Conservation (phyloP, 1,284 basidiomycete genomes). For the Tranzscheliella williamsii region DNA sequence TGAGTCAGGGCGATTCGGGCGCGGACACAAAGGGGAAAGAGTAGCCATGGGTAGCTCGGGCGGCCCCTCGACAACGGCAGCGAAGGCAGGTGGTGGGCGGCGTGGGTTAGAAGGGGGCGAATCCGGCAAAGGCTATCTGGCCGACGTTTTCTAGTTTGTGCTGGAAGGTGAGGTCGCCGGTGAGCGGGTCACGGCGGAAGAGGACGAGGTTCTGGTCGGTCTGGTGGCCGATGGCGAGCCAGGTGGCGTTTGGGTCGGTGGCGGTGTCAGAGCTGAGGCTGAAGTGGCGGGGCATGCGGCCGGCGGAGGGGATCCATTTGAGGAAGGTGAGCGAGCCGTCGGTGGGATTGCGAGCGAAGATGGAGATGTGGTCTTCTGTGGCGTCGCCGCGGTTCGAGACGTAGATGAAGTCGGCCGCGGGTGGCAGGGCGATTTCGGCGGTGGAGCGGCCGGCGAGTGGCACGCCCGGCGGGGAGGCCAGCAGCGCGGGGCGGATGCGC, state of each 20-base stretch:
- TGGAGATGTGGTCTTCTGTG: slow-evolving; percentile 41
- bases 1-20: no score
- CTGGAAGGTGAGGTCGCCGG: slow-evolving; percentile 18
- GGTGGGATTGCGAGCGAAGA: slow-evolving; percentile 17
- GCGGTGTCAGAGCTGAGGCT: slow-evolving; percentile 17
- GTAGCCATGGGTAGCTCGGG: no score
- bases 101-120: slow-evolving; percentile 31
- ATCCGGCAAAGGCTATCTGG: slow-evolving; percentile 36
- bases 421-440: slow-evolving; percentile 44
- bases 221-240: slow-evolving; percentile 42
- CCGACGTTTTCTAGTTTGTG: slow-evolving; percentile 7
- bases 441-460: slow-evolving; percentile 38
- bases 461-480: slow-evolving; percentile 33
- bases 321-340: slow-evolving; percentile 21
- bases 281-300: slow-evolving; percentile 43
- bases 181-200: slow-evolving; percentile 15
- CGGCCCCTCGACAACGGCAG: no score
- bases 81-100: no score
- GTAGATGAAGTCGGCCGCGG: slow-evolving; percentile 40
- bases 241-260: slow-evolving; percentile 16
- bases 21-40: no score
- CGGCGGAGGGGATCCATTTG: slow-evolving; percentile 37
- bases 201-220: slow-evolving; percentile 34
- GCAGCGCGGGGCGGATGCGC: slow-evolving; percentile 13
- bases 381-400: slow-evolving; percentile 39